phyloP scores from a whole-genome alignment of 2,329 filamentous ascomycete species.

The Penicillium corylophilum region DNA sequence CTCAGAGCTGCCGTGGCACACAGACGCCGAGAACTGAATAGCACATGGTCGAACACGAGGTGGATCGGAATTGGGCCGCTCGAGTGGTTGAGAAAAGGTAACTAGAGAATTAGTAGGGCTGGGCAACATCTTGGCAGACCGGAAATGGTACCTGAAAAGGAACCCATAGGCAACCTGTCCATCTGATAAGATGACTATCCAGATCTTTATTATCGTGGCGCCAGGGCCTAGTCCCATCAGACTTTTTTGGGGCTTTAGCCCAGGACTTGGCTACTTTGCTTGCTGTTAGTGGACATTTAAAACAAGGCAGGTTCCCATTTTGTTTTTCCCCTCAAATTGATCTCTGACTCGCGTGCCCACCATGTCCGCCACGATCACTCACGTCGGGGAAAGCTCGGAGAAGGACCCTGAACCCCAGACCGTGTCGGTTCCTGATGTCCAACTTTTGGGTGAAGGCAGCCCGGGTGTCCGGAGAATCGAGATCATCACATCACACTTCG shows the following conservation, averaged over 20 bases:
- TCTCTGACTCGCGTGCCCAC: background rate
- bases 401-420: constrained; percentile 8
- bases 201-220: background rate
- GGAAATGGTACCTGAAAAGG: background rate
- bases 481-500: constrained; percentile 55
- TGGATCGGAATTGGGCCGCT: background rate
- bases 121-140: background rate
- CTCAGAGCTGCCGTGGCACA: background rate
- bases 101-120: background rate
- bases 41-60: constrained; percentile 1
- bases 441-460: constrained; percentile 23
- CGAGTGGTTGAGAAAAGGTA: background rate
- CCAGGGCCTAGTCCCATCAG: background rate
- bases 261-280: constrained; percentile 1
- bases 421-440: background rate
- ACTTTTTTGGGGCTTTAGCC: background rate
- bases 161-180: background rate
- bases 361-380: background rate
- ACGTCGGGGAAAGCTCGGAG: background rate
- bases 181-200: constrained; percentile 13
- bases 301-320: background rate
- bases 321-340: background rate
- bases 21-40: background rate
- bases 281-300: background rate
- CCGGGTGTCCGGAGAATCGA: constrained; percentile 62